phyloP scores from a whole-genome alignment of 2,329 filamentous ascomycete genomes.

The Oidium heveae region DNA sequence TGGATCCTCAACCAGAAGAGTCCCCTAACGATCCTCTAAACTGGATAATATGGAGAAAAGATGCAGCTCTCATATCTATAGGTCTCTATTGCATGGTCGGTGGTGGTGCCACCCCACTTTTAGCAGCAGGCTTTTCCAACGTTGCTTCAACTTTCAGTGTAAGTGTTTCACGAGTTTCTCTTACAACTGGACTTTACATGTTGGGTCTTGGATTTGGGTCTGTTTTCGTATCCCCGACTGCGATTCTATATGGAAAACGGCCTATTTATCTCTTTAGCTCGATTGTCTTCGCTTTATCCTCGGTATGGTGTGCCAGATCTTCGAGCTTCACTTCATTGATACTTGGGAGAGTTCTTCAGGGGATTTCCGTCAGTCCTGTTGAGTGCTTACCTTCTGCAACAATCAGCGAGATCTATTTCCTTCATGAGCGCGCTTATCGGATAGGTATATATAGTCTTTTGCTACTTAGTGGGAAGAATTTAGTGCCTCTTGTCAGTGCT shows the following conservation, averaged over 20 bases:
- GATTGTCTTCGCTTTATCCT: constrained; percentile 40
- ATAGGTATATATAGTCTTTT: no score
- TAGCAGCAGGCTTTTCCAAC: constrained; percentile 72
- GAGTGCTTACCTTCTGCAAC: no score
- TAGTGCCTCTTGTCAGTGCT: no score
- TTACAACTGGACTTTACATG: constrained; percentile 88
- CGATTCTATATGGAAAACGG: constrained; percentile 73
- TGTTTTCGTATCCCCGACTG: constrained; percentile 66
- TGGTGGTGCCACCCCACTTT: constrained; percentile 71
- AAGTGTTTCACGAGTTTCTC: constrained; percentile 44
- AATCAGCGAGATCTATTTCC: no score
- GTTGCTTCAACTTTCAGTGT: constrained; percentile 45
- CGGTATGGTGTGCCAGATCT: no score
- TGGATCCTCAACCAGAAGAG: constrained; percentile 82
- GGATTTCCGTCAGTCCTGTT: no score
- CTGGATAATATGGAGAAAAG: constrained; percentile 63
- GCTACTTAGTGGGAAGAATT: no score
- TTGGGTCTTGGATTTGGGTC: constrained; percentile 71
- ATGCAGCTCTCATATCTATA: constrained; percentile 53
- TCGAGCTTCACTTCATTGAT: no score
- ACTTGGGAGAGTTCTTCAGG: no score
- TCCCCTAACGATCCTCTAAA: constrained; percentile 79
- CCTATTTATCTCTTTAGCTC: constrained; percentile 66
- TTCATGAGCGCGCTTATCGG: no score
- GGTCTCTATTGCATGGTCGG: constrained; percentile 87